Conservation (phyloP, 73 alveolate species). For the Paramecium biaurelia region DNA sequence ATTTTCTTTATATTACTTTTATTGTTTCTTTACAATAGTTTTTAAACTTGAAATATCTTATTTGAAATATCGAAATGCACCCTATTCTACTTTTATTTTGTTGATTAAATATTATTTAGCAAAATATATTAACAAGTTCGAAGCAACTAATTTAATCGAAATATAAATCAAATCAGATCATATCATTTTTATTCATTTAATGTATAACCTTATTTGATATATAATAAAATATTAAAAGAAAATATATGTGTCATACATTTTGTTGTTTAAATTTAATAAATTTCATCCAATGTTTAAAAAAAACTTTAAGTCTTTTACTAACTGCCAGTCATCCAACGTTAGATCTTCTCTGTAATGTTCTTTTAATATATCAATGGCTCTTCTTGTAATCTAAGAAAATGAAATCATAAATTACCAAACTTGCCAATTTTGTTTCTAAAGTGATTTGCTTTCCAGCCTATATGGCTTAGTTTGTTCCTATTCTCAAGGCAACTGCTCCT, state of each 20-base stretch:
- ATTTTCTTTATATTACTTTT: no score
- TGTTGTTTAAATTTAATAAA: background rate
- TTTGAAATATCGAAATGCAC: no score
- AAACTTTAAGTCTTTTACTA: conserved; percentile 66
- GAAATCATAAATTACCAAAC: conserved; percentile 35
- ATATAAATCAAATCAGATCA: no score
- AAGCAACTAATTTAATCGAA: no score
- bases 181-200: no score
- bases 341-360: conserved; percentile 91
- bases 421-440: conserved; percentile 70
- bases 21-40: no score
- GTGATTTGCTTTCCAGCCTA: conserved; percentile 91
- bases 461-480: conserved; percentile 76
- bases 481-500: conserved; percentile 91
- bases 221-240: no score
- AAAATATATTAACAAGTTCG: no score
- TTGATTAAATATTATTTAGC: no score
- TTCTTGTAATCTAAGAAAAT: conserved; percentile 74
- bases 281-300: background rate
- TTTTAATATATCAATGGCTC: conserved; percentile 91
- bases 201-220: no score
- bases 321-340: conserved; percentile 92
- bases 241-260: background rate
- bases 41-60: no score
- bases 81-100: no score